Base-by-base conservation (phyloP, 108 stramenopile species). In the Nannochloropsis gaditana region DNA sequence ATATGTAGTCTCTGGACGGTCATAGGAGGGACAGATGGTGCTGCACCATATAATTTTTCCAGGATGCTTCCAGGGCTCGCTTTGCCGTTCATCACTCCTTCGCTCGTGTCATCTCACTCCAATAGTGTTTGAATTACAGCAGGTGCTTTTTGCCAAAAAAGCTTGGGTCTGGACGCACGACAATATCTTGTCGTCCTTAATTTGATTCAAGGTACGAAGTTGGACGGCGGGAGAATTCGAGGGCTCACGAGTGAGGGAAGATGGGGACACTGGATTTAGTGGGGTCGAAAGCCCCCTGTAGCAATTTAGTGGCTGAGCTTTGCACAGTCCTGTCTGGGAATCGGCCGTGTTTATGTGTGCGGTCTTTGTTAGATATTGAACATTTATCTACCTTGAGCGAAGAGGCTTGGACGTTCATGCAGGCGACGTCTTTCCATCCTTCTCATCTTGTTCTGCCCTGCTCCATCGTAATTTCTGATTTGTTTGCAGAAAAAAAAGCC, bases 131-230 rank as follows among this genome's bases (percentile, higher is more conserved):
- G 11, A 1, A 50, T 15, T 15, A 73, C 59, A 73, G 59, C 8
- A n/a, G 59, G 59, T 73, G 59, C 59, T 73, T 73, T 50, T 73
- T 3, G 59, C 2, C 59, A 73, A 73, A 73, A 73, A 73, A 73
- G 59, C 59, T 73, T 73, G 59, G 59, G 59, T 73, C 59, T n/a
- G 59, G 59, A 73, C 59, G 59, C 59, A 73, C 59, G 59, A 73
- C 31, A 6, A 15, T 73, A n/a, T 73, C 59, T 73, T n/a, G 59
- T 73, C 59, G 59, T 73, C 59, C 59, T 73, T 73, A 73, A 73
- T 73, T 73, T 73, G 59, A 73, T 73, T 73, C 59, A 73, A 73
- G 59, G 59, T 73, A 73, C 59, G 59, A n/a, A 31, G 31, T 15
- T 73, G 59, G 3, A 4, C n/a, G 59, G n/a, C 4, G 4, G n/a